phyloP scores from a whole-genome alignment of 106 monocot genomes.

The Triglochin maritima region DNA sequence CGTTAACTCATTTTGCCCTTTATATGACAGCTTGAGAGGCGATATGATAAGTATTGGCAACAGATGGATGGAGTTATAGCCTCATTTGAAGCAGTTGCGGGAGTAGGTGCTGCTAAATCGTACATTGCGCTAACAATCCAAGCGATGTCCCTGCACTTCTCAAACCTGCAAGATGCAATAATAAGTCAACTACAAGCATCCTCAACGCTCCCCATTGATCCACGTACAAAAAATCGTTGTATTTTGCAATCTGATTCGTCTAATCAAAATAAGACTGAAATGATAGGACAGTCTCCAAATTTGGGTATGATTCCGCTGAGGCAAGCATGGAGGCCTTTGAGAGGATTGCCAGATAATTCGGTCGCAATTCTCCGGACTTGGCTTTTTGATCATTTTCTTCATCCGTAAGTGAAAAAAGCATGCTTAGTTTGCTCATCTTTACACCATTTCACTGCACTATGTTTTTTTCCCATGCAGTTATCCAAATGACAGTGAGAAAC shows the following conservation, averaged over 20 bases:
- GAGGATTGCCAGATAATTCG: conserved; percentile 21
- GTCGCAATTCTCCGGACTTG: conserved; percentile 20
- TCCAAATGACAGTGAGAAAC: conserved; percentile 85
- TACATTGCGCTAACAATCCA: conserved; percentile 69
- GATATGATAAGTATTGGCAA: conserved; percentile 49
- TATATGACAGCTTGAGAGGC: conserved; percentile 50
- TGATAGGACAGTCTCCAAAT: conserved; percentile 17
- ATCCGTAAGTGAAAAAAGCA: conserved; percentile 15
- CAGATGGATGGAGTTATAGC: conserved; percentile 48
- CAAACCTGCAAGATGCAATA: conserved; percentile 53
- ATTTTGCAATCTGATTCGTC: background rate
- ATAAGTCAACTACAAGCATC: conserved; percentile 37
- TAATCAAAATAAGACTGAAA: conserved; percentile 8
- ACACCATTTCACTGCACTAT: background rate
- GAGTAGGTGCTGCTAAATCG: conserved; percentile 40
- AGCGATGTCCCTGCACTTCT: conserved; percentile 81
- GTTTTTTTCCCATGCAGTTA: conserved; percentile 31
- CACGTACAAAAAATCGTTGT: background rate
- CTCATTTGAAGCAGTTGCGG: conserved; percentile 54
- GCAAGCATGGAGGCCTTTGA: conserved; percentile 17
- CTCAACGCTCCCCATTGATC: conserved; percentile 17
- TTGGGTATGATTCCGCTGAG: conserved; percentile 24
- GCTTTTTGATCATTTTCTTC: conserved; percentile 30
- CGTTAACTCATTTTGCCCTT: too few species aligned
- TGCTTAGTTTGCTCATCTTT: background rate